phyloP scores from a whole-genome alignment of 2,329 filamentous ascomycete species.

The Curvularia lunata region DNA sequence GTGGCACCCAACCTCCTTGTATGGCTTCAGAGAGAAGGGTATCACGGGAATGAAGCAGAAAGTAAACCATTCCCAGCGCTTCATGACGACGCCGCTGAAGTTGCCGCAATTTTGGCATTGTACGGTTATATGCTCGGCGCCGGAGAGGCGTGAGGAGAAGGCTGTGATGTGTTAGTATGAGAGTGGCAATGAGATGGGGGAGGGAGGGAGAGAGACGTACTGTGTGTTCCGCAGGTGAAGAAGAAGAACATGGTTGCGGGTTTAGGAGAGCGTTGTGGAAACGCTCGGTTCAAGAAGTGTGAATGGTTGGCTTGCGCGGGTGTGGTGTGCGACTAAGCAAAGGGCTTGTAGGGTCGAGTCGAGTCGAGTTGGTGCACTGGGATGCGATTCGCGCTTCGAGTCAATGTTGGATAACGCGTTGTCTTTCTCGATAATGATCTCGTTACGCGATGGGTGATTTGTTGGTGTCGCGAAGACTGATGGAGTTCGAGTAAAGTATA shows the following conservation, averaged over 20 bases:
- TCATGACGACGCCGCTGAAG: conserved; percentile 43
- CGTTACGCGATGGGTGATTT: background rate
- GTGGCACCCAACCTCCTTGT: conserved; percentile 71
- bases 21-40: conserved; percentile 66
- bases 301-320: background rate
- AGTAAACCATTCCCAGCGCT: conserved; percentile 68
- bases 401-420: conserved; percentile 1
- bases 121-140: conserved; percentile 58
- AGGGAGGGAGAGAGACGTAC: conserved; percentile 36
- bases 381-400: background rate
- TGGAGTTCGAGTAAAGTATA: background rate
- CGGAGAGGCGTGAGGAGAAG: conserved; percentile 54
- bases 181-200: too few relatives aligned
- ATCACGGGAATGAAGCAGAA: conserved; percentile 79
- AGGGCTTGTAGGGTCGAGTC: background rate
- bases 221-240: conserved; percentile 59
- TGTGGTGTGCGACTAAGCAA: background rate
- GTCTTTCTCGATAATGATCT: background rate
- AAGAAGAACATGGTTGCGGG: conserved; percentile 53
- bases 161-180: conserved; percentile 34
- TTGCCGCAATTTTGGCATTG: conserved; percentile 63
- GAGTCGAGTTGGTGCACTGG: background rate
- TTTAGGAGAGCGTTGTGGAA: background rate
- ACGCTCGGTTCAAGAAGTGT: conserved; percentile 1
- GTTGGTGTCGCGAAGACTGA: background rate